Conservation (phyloP, 2,329 filamentous ascomycete species). For the Penicillium sp. region DNA sequence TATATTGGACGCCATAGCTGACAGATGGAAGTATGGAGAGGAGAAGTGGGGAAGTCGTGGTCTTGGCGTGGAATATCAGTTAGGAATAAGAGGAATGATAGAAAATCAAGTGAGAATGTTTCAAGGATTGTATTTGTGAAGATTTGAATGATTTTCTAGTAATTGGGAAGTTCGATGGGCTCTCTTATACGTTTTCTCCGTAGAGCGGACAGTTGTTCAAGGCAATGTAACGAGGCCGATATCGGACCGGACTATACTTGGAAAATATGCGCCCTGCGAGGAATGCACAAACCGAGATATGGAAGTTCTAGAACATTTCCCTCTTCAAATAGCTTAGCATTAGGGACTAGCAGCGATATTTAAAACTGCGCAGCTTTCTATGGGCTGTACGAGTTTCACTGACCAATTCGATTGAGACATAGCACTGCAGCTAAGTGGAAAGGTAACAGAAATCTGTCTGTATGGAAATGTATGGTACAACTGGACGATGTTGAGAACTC, state of each 20-base stretch:
- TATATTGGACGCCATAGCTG: neutral
- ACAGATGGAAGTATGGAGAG: neutral
- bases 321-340: neutral
- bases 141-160: neutral
- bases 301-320: neutral
- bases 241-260: conserved; percentile 5
- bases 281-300: neutral
- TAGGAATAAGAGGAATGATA: neutral
- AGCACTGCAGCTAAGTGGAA: no score
- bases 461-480: no score
- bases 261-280: neutral
- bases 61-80: neutral
- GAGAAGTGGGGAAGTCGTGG: conserved; percentile 3
- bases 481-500: no score
- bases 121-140: neutral
- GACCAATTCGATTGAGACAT: neutral
- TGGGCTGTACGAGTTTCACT: neutral
- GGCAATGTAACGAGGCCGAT: conserved; percentile 2
- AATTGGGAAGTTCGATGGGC: neutral
- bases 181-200: neutral
- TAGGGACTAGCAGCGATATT: neutral
- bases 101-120: neutral
- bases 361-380: neutral
- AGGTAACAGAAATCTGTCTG: no score
- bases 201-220: neutral